phyloP scores from a whole-genome alignment of 164 flowering plant genomes.

The Paratinospora sagittata region DNA sequence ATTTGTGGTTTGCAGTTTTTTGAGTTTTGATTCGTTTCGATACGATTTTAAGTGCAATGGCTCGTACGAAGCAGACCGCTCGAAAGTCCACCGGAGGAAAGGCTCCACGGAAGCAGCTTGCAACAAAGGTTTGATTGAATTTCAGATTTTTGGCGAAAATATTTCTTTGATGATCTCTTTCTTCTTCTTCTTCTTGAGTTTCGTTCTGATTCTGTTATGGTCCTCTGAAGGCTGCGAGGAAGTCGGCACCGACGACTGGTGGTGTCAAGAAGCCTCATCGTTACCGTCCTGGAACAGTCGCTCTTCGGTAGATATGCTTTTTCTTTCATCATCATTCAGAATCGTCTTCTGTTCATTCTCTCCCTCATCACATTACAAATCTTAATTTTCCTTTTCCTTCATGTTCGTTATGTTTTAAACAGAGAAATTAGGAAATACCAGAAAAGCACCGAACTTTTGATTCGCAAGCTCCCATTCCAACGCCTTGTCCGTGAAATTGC shows the following conservation, averaged over 20 bases:
- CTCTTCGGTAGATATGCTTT: slow-evolving; percentile 18
- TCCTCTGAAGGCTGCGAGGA: slow-evolving; percentile 33
- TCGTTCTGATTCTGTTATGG: background rate
- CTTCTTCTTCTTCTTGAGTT: background rate
- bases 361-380: too few relatives aligned
- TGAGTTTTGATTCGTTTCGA: background rate
- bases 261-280: slow-evolving; percentile 29
- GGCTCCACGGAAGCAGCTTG: slow-evolving; percentile 39
- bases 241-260: slow-evolving; percentile 38
- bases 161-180: background rate
- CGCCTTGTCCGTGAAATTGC: slow-evolving; percentile 35
- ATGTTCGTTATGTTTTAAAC: background rate
- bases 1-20: background rate
- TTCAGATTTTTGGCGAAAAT: background rate
- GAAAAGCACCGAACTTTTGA: slow-evolving; percentile 22
- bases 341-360: background rate
- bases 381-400: background rate
- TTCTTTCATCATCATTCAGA: background rate
- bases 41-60: slow-evolving; percentile 18
- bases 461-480: slow-evolving; percentile 25
- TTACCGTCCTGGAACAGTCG: slow-evolving; percentile 26
- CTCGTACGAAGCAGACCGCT: slow-evolving; percentile 45
- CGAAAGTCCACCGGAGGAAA: slow-evolving; percentile 39
- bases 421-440: slow-evolving; percentile 46
- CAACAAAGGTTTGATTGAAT: slow-evolving; percentile 24